Base-by-base conservation (phyloP, 108 stramenopile genomes). In the Skeletonema costatum region DNA sequence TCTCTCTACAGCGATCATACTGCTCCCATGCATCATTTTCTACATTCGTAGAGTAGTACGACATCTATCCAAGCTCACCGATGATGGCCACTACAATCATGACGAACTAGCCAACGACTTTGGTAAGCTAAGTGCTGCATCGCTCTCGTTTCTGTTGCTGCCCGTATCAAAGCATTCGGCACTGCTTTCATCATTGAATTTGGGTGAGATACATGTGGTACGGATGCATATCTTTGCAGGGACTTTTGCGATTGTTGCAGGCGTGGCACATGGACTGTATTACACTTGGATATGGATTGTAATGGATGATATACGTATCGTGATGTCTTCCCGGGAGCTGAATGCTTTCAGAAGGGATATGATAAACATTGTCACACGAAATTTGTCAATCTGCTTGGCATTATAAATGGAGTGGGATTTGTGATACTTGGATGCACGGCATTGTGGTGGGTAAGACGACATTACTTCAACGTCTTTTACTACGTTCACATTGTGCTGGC, bases 381-480 rank as follows among this genome's bases (percentile, higher is more conserved):
- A 32, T 78, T 78, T 48, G 35, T 66, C 16, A 85, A 85, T 66
- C 72, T 88, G 64, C 76, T 79, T 4, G 91, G 91, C 4, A 29
- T 87, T 0, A n/a, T 87, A n/a, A 78, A 84, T 42, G 56, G 31
- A 10, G 17, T 75, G 11, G 73, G 60, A 11, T 76, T 90, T 42
- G 10, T 83, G 0, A 21, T 85, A 0, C 82, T 93, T 19, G 68
- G 68, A 2, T 7, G 87, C 2, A 77, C 85, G 25, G 81, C 82
- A 33, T 9, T 80, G 44, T 71, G 84, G 25, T 70, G 56, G 29
- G 70, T 93, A 29, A 77, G 92, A 30, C 36, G 92, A 12, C 62
- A 59, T 32, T 36, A 51, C 31, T 93, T 85, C 74, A 51, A 36
- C 16, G 10, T 87, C 60, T 93, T 93, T 64, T 87, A 86, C 70